Percentiles rank a stretch among this genome's conserved stretches.
Evolutionary conservation across 1,284 basidiomycete species (phyloP).

Genomic region (Ceratobasidium theobromae): DNA sequence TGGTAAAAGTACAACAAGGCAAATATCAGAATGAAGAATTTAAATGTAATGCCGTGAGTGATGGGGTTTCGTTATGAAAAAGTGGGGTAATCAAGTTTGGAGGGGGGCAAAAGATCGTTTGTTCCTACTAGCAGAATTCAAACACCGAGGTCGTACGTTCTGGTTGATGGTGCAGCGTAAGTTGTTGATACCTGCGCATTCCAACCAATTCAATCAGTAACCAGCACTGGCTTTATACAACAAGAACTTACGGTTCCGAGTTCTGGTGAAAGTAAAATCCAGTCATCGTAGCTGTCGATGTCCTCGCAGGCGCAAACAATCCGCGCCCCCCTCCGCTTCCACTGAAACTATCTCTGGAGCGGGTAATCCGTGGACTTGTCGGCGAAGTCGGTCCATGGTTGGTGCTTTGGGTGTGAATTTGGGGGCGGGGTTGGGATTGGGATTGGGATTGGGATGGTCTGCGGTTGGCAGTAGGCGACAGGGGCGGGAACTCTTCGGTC

Average conservation of each 20-base stretch:
- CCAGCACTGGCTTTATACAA: background rate
- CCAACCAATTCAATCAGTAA: slow-evolving; percentile 33
- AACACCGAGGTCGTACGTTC: slow-evolving; percentile 60
- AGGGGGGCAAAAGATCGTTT: slow-evolving; percentile 9
- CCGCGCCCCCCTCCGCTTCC: slow-evolving; percentile 25
- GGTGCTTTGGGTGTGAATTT: background rate
- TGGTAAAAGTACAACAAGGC: background rate
- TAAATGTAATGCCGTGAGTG: background rate
- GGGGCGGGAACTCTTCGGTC: slow-evolving; percentile 26
- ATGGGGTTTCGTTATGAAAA: background rate
- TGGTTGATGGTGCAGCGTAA: slow-evolving; percentile 60
- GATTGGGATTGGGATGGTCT: background rate
- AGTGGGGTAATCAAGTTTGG: slow-evolving; percentile 7
- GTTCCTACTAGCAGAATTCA: slow-evolving; percentile 57
- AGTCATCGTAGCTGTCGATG: slow-evolving; percentile 56
- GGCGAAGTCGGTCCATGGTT: background rate
- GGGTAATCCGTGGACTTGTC: slow-evolving; percentile 25
- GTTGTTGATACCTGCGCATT: slow-evolving; percentile 60
- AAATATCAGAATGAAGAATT: background rate
- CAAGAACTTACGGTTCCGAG: slow-evolving; percentile 72
- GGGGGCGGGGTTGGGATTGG: too few relatives aligned
- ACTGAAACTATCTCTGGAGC: slow-evolving; percentile 22
- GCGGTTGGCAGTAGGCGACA: slow-evolving; percentile 1
- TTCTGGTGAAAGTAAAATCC: slow-evolving; percentile 95
- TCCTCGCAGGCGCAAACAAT: slow-evolving; percentile 49